A percentile compares a stretch with the other conserved stretches of the same genome.
Conservation (phyloP, 768 basidiomycete species). For the Lactarius vividus region DNA sequence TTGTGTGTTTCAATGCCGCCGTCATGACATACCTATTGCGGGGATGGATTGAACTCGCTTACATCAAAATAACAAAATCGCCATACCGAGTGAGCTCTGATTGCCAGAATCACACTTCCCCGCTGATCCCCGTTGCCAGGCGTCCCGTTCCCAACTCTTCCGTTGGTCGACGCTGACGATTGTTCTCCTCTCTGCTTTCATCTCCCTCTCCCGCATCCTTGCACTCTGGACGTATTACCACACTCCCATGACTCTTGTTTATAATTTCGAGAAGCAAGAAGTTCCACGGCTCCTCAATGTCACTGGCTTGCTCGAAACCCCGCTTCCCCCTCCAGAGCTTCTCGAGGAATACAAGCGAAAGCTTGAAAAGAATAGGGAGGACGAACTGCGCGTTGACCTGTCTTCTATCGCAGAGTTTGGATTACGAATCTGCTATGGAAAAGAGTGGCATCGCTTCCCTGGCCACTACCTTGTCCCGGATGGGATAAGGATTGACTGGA, state of each 20-base stretch:
- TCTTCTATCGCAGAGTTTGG: constrained; percentile 65
- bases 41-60: constrained; percentile 81
- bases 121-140: constrained; percentile 44
- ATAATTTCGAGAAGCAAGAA: constrained; percentile 71
- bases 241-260: constrained; percentile 71
- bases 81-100: constrained; percentile 68
- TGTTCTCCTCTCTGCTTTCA: constrained; percentile 56
- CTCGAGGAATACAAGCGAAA: constrained; percentile 34
- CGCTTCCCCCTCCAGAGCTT: constrained; percentile 43
- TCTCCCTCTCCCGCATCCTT: constrained; percentile 77
- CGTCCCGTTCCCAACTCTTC: constrained; percentile 74
- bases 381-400: constrained; percentile 59
- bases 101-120: neutral
- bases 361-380: constrained; percentile 38
- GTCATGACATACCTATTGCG: constrained; percentile 81
- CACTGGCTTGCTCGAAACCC: constrained; percentile 58
- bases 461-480: constrained; percentile 86
- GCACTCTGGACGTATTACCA: constrained; percentile 91
- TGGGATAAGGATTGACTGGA: constrained; percentile 77
- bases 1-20: constrained; percentile 93
- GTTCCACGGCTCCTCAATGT: constrained; percentile 78
- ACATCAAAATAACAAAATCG: constrained; percentile 73
- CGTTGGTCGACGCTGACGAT: constrained; percentile 69
- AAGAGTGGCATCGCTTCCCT: constrained; percentile 97
- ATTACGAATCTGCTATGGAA: constrained; percentile 80